These are phyloP conservation scores for Ambrosia artemisiifolia DNA, from an alignment of 129 eudicot genomes.

Conservation along the genomic window DNA sequence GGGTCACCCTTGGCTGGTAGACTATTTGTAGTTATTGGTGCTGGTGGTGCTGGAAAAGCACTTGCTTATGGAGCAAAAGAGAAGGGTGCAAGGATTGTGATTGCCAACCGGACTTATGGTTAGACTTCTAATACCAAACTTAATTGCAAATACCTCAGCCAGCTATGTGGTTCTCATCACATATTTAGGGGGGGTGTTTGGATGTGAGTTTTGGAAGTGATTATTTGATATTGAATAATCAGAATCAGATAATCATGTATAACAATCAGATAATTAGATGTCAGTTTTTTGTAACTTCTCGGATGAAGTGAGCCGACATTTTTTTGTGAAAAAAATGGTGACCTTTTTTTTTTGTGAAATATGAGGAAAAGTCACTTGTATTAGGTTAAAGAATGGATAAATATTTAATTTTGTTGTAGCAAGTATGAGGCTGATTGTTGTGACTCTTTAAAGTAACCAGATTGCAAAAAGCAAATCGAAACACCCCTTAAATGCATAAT, in stretches of 20 bases:
- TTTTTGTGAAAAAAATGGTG: not conserved
- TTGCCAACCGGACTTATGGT: conserved; percentile 95
- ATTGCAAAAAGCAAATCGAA: conserved; percentile 2
- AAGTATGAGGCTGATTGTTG: not conserved
- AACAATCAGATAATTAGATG: conserved; percentile 11
- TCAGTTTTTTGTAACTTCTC: not conserved
- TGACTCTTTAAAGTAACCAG: not conserved
- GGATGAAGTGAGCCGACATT: not conserved
- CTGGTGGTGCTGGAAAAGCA: conserved; percentile 98
- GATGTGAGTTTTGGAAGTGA: not conserved
- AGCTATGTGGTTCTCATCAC: conserved; percentile 20
- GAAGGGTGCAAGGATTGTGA: conserved; percentile 92
- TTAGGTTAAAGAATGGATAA: not conserved
- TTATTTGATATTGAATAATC: not conserved
- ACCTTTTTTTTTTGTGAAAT: not conserved
- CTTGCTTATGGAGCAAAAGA: conserved; percentile 97
- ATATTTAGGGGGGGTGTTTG: conserved; percentile 13
- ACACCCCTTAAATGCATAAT: conserved; percentile 7
- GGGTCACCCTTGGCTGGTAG: conserved; percentile 82
- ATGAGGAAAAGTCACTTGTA: not conserved
- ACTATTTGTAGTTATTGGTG: conserved; percentile 88
- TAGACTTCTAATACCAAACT: conserved; percentile 6
- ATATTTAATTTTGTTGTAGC: not conserved
- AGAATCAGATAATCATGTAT: not conserved
- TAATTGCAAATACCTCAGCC: not conserved